phyloP scores from a whole-genome alignment of 257 asterid species.

The Gentiana macrophylla region DNA sequence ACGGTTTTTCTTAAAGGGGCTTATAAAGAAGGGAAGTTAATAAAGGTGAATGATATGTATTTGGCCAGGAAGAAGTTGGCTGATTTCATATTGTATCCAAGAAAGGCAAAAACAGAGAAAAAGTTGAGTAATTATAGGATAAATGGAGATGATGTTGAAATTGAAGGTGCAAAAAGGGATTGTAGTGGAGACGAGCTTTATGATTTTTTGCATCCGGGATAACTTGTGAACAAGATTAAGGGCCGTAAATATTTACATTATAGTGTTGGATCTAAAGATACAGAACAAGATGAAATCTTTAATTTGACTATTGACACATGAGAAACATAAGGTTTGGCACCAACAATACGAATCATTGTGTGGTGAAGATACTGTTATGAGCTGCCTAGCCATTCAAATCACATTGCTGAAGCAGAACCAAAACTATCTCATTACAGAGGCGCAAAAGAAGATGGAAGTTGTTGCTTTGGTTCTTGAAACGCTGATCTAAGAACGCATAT shows the following conservation, averaged over 20 bases:
- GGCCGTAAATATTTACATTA: slow-evolving; percentile 12
- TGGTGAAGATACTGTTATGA: background rate
- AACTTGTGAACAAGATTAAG: slow-evolving; percentile 8
- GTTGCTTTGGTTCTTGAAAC: too few species aligned
- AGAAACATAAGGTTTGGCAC: background rate
- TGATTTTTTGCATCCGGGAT: slow-evolving; percentile 8
- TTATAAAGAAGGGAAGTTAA: slow-evolving; percentile 67
- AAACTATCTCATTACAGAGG: too few species aligned
- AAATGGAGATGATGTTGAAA: slow-evolving; percentile 14
- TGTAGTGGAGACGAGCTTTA: slow-evolving; percentile 12
- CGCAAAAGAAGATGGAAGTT: too few species aligned
- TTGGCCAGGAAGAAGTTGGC: slow-evolving; percentile 74
- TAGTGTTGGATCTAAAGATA: background rate
- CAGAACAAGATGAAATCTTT: slow-evolving; percentile 17
- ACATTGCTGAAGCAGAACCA: too few species aligned
- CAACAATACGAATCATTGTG: too few species aligned
- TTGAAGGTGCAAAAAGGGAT: background rate
- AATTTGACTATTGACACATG: slow-evolving; percentile 4
- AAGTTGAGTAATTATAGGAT: slow-evolving; percentile 44
- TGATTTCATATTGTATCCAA: slow-evolving; percentile 55
- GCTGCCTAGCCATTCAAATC: too few species aligned
- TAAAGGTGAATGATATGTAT: slow-evolving; percentile 63
- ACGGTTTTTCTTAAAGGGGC: slow-evolving; percentile 86
- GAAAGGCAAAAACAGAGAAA: slow-evolving; percentile 39
- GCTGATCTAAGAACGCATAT: too few species aligned